Base-by-base conservation (phyloP, 179 eudicot genomes). In the Heliamphora pulchella region DNA sequence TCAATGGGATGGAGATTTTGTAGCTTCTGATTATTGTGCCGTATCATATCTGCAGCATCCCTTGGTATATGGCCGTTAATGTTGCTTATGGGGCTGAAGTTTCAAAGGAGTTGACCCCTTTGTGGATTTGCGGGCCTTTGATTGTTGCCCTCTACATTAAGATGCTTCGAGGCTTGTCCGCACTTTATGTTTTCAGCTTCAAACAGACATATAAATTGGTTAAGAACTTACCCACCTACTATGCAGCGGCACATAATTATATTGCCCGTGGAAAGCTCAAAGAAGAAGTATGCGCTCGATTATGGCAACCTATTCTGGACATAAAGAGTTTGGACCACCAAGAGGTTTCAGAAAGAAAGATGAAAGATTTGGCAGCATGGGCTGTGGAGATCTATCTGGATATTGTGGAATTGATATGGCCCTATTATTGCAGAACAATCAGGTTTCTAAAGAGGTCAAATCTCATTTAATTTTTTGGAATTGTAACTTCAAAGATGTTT, bases 111-210 rank as follows among this genome's bases (percentile, higher is more conserved):
- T 83, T 94, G 90, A 88, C 90, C 66, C 98, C 98, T 76, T 79
- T 94, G 73, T 94, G 98, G 98, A 71, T 94, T 72, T 76, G 87
- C 9, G 98, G 98, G 59, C 98, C 98, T 18, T 18, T 93, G 63
- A 41, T 90, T 79, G 89, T 82, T 44, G 90, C 90, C n/a, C 88
- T 94, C 71, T 91, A 94, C 75, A 78, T 94, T 2, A 91, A 91
- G 87, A 81, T 91, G 70, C 44, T 91, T 48, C 87, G 82, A 46
- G 82, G 85, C 76, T 74, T 94, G 18, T 79, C 81, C 48, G 84
- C 90, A 10, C 88, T 91, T 57, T 94, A 94, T 75, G 85, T 84
- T 22, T 87, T 88, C 82, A 74, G 86, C 86, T 92, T 89, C 90
- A 94, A 88, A 91, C 91, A 87, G 80, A 87, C 96, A 0, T 85